Conservation (phyloP, 176 grass and related monocot species). For the Oryza nivara region DNA sequence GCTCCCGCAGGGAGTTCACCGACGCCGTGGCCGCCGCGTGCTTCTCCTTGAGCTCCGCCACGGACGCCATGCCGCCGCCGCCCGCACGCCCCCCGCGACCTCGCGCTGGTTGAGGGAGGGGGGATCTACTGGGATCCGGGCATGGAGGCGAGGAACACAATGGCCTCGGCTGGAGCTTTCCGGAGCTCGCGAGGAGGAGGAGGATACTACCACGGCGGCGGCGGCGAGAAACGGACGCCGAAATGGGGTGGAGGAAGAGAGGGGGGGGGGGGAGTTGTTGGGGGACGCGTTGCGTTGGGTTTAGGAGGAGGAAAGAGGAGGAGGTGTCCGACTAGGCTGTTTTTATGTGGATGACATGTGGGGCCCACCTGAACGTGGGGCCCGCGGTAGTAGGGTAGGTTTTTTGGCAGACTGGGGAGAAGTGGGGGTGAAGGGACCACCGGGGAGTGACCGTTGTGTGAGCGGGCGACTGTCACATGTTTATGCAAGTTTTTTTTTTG, state of each 20-base stretch:
- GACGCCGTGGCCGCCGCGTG: conserved; percentile 67
- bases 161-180: background rate
- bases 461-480: no score
- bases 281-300: conserved; percentile 37
- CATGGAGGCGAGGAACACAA: conserved; percentile 7
- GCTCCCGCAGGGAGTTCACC: conserved; percentile 76
- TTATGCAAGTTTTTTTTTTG: no score
- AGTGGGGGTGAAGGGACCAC: background rate
- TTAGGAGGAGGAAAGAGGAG: background rate
- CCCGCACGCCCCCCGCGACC: background rate
- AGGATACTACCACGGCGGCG: background rate
- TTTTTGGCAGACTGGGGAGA: background rate
- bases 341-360: background rate
- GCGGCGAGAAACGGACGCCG: conserved; percentile 14
- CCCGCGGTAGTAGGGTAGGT: background rate
- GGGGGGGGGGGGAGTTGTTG: conserved; percentile 14
- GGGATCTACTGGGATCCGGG: conserved; percentile 15
- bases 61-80: conserved; percentile 63
- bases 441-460: conserved; percentile 26
- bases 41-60: conserved; percentile 92
- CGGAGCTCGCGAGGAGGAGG: background rate
- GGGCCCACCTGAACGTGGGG: background rate
- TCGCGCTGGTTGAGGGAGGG: background rate
- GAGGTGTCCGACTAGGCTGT: background rate
- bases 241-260: background rate